Base-by-base conservation (phyloP, 192 early-diverging fungal genomes). In the Rhizophagus prolifer region DNA sequence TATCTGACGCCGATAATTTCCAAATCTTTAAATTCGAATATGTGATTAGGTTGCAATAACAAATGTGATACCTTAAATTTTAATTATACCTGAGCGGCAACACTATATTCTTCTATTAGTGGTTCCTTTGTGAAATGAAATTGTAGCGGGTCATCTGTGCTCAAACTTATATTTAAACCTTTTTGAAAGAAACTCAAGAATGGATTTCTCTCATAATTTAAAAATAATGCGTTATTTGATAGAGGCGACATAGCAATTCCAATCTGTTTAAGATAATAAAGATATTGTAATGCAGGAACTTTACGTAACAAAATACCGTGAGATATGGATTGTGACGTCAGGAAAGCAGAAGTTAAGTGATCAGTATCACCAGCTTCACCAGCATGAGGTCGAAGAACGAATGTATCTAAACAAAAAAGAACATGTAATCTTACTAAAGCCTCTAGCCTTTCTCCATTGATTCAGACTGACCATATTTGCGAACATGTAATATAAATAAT, bases 121-220 rank as follows among this genome's bases (percentile, higher is more conserved):
- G 96, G 96, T 81, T 98, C 96, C 79, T 94, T 95, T 10, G 96
- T 98, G 70, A 94, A 96, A 78, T 98, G 96, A 84, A 98, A 97
- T 82, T 98, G 96, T 50, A 98, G 76, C 12, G 96, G 96, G 81
- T 98, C 96, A 78, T 98, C 96, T 2, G 95, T 96, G 21, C 93
- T 95, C n/a, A 98, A 82, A 14, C 92, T 92, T 9, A 98, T 93
- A 80, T 98, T 96, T 38, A 98, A 88, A 0, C 96, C 96, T 44
- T 95, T 90, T 75, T 98, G 93, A 87, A 96, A 97, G 83, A 94
- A 98, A 10, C 88, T 80, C 67, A 92, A 87, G 75, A 98, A 93
- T 2, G 95, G 95, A 79, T 98, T 96, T 73, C 95, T 87, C 82
- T 98, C 95, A 78, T 95, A 96, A 25, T 91, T 93, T 66, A 98